Evolutionary conservation across 2,329 filamentous ascomycete species (phyloP).

Genomic region (Cladophialophora bantiana): DNA sequence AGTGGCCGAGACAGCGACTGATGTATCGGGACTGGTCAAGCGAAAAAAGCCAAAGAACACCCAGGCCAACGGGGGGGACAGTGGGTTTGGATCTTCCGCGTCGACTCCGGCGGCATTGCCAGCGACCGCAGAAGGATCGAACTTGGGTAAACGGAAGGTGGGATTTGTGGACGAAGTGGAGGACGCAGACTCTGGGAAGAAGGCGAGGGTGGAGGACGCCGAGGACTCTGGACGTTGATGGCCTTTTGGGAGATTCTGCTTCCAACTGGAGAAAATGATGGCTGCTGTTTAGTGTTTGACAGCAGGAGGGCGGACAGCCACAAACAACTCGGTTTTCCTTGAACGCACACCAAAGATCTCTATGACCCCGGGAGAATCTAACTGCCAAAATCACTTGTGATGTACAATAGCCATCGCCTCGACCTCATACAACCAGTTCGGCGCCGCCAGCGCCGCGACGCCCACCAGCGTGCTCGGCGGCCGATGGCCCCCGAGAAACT

Average conservation of each 20-base stretch:
- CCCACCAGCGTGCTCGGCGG: slow-evolving; percentile 33
- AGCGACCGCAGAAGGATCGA: slow-evolving; percentile 20
- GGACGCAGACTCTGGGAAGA: slow-evolving; percentile 29
- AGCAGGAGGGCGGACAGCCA: neutral
- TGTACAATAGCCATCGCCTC: slow-evolving; percentile 33
- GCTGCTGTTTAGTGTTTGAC: neutral
- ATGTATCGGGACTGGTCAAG: slow-evolving; percentile 65
- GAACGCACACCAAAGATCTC: neutral
- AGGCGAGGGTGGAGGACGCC: slow-evolving; percentile 34
- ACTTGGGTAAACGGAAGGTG: slow-evolving; percentile 39
- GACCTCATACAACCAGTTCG: slow-evolving; percentile 32
- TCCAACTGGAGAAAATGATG: neutral
- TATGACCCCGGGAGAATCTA: neutral
- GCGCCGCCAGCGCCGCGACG: slow-evolving; percentile 29
- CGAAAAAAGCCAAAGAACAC: slow-evolving; percentile 54
- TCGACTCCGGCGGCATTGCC: slow-evolving; percentile 30
- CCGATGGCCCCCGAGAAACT: slow-evolving; percentile 27
- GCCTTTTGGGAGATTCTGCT: neutral
- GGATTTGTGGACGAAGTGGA: slow-evolving; percentile 36
- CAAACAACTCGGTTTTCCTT: neutral
- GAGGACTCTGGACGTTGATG: slow-evolving; percentile 28
- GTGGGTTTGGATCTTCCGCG: slow-evolving; percentile 32
- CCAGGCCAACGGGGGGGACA: slow-evolving; percentile 27
- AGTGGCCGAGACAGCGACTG: slow-evolving; percentile 63
- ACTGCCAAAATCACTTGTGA: slow-evolving; percentile 12